Base-by-base conservation (phyloP, 1,284 basidiomycete genomes). In the Ustilago cynodontis region DNA sequence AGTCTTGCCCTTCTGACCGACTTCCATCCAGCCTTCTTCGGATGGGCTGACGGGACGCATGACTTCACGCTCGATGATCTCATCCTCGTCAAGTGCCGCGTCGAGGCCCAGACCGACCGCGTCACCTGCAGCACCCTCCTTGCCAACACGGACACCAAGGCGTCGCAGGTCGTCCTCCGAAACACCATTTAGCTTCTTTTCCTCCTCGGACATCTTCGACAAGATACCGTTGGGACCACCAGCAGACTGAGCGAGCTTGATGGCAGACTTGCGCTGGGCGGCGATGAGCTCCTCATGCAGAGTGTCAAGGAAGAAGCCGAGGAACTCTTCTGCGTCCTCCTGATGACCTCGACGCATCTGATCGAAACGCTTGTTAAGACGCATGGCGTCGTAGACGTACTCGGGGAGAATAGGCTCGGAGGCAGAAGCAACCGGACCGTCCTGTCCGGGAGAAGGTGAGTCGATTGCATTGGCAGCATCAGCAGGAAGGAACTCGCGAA, bases 241-340 rank as follows among this genome's bases (percentile, higher is more conserved):
- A 1, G 67, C 72, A 88, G 87, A 53, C 84, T 86, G 74, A 10
- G 79, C 76, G 3, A 82, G 71, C 35, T 83, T 80, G 59, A 80
- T 65, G 49, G 85, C 80, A 14, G 80, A 78, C 26, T 79, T 66
- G 22, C 90, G 87, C 49, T 90, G 87, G 6, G 95, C 88, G 1
- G 89, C 89, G 4, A 94, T 87, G 16, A 98, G 87, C 87, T 99
- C 96, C 83, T 99, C 96, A 86, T 98, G 95, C 3, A 99, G 88
- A 0, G 94, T 94, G 85, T 98, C 95, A 50, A 98, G 89, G 88
- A 94, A 95, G 88, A 98, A 97, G 10, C 96, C 95, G n/a, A 98
- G 89, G 87, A 98, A 99, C 87, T 99, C 96, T 86, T 99, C 95
- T 0, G 96, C 96, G 72, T 99, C 96, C 87, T 99, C 96, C 88